Evolutionary conservation across 306 rosid genomes (phyloP), one percentile per base, ranked within the genome.

Genomic region (Medicago truncatula): DNA sequence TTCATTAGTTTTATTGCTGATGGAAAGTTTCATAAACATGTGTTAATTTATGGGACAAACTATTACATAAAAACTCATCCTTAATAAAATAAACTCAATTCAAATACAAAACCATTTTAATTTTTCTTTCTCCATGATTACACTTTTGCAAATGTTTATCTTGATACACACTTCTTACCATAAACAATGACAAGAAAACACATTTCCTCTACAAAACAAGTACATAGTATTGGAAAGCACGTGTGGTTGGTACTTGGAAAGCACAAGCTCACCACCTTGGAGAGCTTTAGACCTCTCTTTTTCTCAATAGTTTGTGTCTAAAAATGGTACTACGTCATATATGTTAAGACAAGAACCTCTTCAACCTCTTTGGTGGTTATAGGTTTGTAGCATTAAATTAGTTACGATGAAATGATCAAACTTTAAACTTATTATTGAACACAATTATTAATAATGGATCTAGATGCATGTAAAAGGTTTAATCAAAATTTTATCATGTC

Each of bases 201-300:
- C 54, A 58, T 34, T 78, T 38, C 44, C 43, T 36, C 46, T 60
- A 6, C 13, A 69, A 78, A n/a, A 58, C 23, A 68, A 17, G 2
- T 21, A 58, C 52, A 58, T 60, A 57, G 0, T 44, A 49, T 78
- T 70, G 65, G 12, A 8, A 43, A 53, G 16, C 8, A 49, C 14
- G 54, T 60, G 58, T 0, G 34, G 23, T 78, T 70, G 66, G 17
- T 13, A 50, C 58, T 64, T 12, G 7, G 67, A 79, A 54, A 79
- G 69, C 69, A 60, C 76, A 79, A 18, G 47, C 15, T 72, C 61
- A 64, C 47, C 61, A 64, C 47, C 61, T 79, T 63, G 38, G 3
- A 31, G 9, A 31, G 9, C 21, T 59, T 59, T 13, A 57, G 8
- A 21, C 41, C 40, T 14, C 41, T 38, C 66, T 23, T 38, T 52